Conservation (phyloP, 495 filamentous ascomycete genomes). For the Penicillium paradoxum region DNA sequence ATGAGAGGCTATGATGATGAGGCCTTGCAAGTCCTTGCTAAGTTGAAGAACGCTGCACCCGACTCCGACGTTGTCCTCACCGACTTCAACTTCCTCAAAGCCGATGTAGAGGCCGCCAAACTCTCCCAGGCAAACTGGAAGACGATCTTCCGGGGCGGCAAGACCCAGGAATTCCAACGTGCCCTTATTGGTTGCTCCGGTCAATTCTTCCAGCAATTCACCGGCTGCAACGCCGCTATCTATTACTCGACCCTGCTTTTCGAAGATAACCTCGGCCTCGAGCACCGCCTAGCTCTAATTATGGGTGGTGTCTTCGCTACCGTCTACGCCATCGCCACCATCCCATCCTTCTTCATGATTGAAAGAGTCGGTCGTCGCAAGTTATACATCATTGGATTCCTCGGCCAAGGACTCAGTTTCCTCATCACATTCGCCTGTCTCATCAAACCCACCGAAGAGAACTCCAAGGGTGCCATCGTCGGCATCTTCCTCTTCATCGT, state of each 20-base stretch:
- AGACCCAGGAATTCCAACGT: slow-evolving; percentile 22
- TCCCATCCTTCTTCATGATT: slow-evolving; percentile 62
- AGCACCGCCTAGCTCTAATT: slow-evolving; percentile 55
- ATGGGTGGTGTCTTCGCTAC: slow-evolving; percentile 74
- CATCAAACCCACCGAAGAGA: slow-evolving; percentile 5
- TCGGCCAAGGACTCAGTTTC: slow-evolving; percentile 48
- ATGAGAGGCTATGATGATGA: slow-evolving; percentile 3
- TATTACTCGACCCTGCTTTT: slow-evolving; percentile 73
- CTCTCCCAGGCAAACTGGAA: slow-evolving; percentile 5
- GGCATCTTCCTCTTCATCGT: slow-evolving; percentile 39
- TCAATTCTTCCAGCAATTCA: slow-evolving; percentile 71
- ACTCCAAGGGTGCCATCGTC: slow-evolving; percentile 35
- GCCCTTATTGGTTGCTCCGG: slow-evolving; percentile 38
- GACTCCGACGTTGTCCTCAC: slow-evolving; percentile 4
- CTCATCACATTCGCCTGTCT: slow-evolving; percentile 33
- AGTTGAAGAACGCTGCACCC: not conserved
- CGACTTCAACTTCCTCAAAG: slow-evolving; percentile 16
- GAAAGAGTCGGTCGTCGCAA: slow-evolving; percentile 69
- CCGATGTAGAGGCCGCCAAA: slow-evolving; percentile 4
- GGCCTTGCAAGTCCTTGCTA: slow-evolving; percentile 11
- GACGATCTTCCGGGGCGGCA: slow-evolving; percentile 17
- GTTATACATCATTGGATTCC: slow-evolving; percentile 62
- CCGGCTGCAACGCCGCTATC: slow-evolving; percentile 65
- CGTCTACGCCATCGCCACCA: slow-evolving; percentile 60
- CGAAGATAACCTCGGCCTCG: slow-evolving; percentile 49